Evolutionary conservation across 805 yeast species (phyloP), one percentile per base, ranked within the genome.

Genomic region (Pichia occidentalis): DNA sequence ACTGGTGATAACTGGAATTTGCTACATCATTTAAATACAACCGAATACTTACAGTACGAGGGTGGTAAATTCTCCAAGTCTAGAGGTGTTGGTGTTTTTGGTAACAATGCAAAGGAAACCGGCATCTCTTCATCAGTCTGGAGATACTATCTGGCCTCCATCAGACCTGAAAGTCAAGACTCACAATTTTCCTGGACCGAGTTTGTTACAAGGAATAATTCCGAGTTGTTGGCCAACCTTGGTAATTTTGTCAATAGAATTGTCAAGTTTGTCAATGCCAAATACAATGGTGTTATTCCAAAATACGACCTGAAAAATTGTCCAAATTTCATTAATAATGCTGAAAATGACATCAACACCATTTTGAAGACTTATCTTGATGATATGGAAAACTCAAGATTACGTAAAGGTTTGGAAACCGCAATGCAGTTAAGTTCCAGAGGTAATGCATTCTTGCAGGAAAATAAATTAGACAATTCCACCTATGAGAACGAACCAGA

Each of bases 11-110:
- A 70, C 33, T 92, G 97, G 97, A 87, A 96, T 43, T 80, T 76
- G 75, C 70, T 88, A 50, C 85, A 86, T 55, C 95, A 88, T 61
- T 65, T 92, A 50, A 84, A 79, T 59, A 88, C 98, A 32, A 92
- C 99, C 10, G 99, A 90, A 65, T 92, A 92, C 59, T 70, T 92
- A 55, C 97, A 92, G 63, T 92, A 92, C 56, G 99, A 92, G 68
- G 94, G 90, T 45, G 98, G 98, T 48, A 92, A 92, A 63, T 92
- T 92, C 68, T 90, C 97, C 40, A 92, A 92, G 66, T 85, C 95
- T n/a, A 79, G 98, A 65, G 92, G 92, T 51, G 74, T 90, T 45
- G 99, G 99, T 64, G 99, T 92, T 30, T 92, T 92, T 57, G 99
- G 99, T 57, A 90, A 90, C 66, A 88, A 85, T 56, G 99, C 97